These are phyloP conservation scores for Skeletonema grethae DNA, from an alignment of 108 stramenopile genomes.

Conservation along the genomic window DNA sequence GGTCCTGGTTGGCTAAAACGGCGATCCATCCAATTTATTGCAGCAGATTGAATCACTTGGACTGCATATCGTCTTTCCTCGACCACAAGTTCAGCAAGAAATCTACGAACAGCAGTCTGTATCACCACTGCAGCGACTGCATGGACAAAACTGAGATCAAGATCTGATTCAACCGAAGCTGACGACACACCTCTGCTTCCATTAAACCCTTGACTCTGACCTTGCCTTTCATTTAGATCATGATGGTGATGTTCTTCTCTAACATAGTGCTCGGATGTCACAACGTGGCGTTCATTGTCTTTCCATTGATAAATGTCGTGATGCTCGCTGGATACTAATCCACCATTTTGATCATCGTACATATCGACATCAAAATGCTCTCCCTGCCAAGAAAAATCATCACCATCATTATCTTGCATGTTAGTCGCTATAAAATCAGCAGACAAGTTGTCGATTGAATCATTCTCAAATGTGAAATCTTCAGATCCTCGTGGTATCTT, in stretches of 20 bases:
- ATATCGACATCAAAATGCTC: conserved; percentile 29
- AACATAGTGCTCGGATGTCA: conserved; percentile 28
- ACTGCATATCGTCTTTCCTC: conserved; percentile 40
- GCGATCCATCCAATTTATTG: conserved; percentile 16
- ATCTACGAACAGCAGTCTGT: conserved; percentile 71
- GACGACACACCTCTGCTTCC: conserved; percentile 15
- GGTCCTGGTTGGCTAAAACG: neutral
- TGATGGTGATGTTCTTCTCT: conserved; percentile 26
- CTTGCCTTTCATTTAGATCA: conserved; percentile 10
- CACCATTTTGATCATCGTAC: conserved; percentile 30
- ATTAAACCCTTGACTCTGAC: conserved; percentile 4
- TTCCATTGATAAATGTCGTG: conserved; percentile 30
- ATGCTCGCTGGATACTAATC: conserved; percentile 26
- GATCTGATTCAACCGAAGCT: conserved; percentile 26
- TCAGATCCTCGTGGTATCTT: conserved; percentile 26
- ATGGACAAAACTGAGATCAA: conserved; percentile 64
- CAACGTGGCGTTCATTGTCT: conserved; percentile 18
- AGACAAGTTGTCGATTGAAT: conserved; percentile 23
- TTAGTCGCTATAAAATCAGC: conserved; percentile 11
- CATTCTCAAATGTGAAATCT: conserved; percentile 23
- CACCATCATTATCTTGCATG: neutral
- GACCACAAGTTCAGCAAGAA: conserved; percentile 59
- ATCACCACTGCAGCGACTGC: conserved; percentile 82
- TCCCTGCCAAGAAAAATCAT: conserved; percentile 33
- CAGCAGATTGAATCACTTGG: conserved; percentile 39